phyloP scores from a whole-genome alignment of 768 basidiomycete genomes.

The Boletus tylopilopsis region DNA sequence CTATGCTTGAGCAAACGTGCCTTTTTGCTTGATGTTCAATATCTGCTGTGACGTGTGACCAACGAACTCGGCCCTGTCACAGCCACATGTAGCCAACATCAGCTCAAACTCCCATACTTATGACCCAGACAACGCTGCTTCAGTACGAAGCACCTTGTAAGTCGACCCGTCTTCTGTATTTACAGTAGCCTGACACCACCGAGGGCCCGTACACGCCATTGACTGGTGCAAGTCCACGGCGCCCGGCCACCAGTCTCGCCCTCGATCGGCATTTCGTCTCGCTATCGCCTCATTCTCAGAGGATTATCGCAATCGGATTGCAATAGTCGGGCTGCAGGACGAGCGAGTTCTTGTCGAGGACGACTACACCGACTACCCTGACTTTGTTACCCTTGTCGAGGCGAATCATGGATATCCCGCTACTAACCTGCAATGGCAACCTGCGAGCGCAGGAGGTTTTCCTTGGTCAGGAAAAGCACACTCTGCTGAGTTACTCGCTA shows the following conservation, averaged over 20 bases:
- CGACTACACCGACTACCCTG: slow-evolving; percentile 76
- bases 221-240: slow-evolving; percentile 87
- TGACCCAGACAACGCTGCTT: slow-evolving; percentile 70
- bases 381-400: slow-evolving; percentile 84
- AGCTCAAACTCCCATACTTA: slow-evolving; percentile 24
- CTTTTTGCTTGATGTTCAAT: neutral
- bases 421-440: slow-evolving; percentile 92
- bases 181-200: slow-evolving; percentile 17
- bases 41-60: neutral
- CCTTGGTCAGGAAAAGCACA: slow-evolving; percentile 67
- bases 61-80: neutral
- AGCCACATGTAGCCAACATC: slow-evolving; percentile 23
- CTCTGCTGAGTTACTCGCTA: slow-evolving; percentile 81
- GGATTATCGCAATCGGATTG: slow-evolving; percentile 78
- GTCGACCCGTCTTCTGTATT: slow-evolving; percentile 27
- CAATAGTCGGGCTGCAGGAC: slow-evolving; percentile 75
- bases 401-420: slow-evolving; percentile 89
- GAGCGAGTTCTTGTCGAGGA: slow-evolving; percentile 87
- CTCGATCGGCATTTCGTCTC: slow-evolving; percentile 76
- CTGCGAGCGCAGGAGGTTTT: slow-evolving; percentile 58
- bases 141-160: slow-evolving; percentile 86
- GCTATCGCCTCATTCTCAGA: slow-evolving; percentile 85
- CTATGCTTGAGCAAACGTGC: slow-evolving; percentile 11
- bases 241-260: slow-evolving; percentile 68
- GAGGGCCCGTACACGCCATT: slow-evolving; percentile 83